phyloP scores from a whole-genome alignment of 345 rosid species.

The Eucalyptus tenuipes region DNA sequence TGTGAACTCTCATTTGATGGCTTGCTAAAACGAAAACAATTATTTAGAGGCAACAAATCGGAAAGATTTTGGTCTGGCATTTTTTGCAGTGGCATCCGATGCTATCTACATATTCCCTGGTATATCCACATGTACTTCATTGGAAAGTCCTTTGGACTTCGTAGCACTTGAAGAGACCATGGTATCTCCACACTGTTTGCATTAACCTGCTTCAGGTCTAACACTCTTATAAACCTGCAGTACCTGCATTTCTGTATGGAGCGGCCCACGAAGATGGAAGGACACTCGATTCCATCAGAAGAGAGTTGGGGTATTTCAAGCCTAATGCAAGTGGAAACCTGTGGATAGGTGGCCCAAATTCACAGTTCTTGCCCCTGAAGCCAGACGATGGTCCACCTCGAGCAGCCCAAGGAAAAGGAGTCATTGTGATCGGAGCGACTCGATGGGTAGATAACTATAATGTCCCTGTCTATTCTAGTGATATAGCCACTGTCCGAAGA shows the following conservation, averaged over 20 bases:
- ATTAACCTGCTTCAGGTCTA: not conserved
- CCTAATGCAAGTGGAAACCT: conserved; percentile 50
- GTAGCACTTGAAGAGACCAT: not conserved
- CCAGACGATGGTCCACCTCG: conserved; percentile 66
- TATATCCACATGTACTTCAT: not conserved
- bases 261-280: conserved; percentile 50
- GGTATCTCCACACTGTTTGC: not conserved
- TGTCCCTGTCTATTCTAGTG: conserved; percentile 50
- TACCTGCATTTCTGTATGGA: conserved; percentile 81
- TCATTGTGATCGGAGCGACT: conserved; percentile 62
- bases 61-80: not conserved
- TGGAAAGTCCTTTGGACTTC: not conserved
- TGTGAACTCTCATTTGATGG: not conserved
- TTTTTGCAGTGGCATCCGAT: not conserved
- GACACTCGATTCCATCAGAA: conserved; percentile 74
- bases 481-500: conserved; percentile 45
- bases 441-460: conserved; percentile 86
- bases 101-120: not conserved
- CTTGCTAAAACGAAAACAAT: not conserved
- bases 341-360: conserved; percentile 55
- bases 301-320: conserved; percentile 80
- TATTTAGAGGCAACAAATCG: not conserved
- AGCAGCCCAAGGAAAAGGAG: conserved; percentile 45
- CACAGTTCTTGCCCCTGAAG: conserved; percentile 28
- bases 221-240: conserved; percentile 22